Base-by-base conservation (phyloP, 306 rosid genomes). In the Quercus wislizeni region DNA sequence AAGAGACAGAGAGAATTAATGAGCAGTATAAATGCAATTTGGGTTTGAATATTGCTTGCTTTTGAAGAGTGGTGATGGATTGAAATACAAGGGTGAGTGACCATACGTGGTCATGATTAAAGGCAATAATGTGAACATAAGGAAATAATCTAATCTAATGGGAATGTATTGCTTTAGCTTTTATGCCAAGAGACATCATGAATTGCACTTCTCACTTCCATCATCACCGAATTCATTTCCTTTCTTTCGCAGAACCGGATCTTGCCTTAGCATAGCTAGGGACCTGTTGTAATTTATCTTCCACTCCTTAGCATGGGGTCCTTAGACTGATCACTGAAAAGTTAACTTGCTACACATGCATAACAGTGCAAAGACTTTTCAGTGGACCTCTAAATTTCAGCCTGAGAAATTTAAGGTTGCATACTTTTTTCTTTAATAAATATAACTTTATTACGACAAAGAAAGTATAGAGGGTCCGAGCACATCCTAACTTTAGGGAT, bases 181-280 rank as follows among this genome's bases (percentile, higher is more conserved):
- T 90, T 82, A 61, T 80, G 83, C 80, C 74, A 82, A 87, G 88
- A 84, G 88, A 85, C 81, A 87, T 82, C 57, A 90, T 90, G 86
- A 90, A 65, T 76, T 80, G 80, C 87, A 88, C 92, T 83, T 74
- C 77, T 49, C 55, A 54, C 18, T 69, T 58, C 75, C 80, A 86
- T 78, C 79, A 83, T 84, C 30, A 82, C 52, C 62, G 79, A 79
- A 71, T 59, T 51, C 56, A 67, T 79, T 73, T 55, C 33, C 52
- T 52, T 49, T 23, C 18, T 71, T 58, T 17, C 15, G 4, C 27
- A 6, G 12, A 28, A 10, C 5, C 46, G 33, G 81, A 70, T 69
- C 75, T 55, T 52, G 55, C 51, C 25, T 41, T 41, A 41, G 46
- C 46, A 41, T 41, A 8, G 1, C 46, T 5, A 11, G 17, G 31